These are phyloP conservation scores for Entomortierella beljakovae DNA, from an alignment of 192 early-diverging fungal species.

Conservation along the genomic window DNA sequence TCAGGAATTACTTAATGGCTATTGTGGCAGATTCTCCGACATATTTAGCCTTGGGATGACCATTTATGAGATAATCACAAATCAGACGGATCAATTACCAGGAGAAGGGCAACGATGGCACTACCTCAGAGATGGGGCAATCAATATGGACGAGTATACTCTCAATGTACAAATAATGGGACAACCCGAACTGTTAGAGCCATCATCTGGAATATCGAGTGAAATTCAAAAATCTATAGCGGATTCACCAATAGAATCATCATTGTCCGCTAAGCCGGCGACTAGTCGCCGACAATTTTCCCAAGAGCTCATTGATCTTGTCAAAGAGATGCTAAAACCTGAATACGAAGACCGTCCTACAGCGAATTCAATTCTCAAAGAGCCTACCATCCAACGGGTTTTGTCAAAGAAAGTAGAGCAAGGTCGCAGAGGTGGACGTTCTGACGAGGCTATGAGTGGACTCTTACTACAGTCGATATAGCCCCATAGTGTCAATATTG, in stretches of 20 bases:
- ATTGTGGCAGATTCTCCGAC: slow-evolving; percentile 84
- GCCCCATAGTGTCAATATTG: too few relatives aligned
- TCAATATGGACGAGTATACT: slow-evolving; percentile 35
- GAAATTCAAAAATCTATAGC: background rate
- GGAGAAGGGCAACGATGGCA: slow-evolving; percentile 92
- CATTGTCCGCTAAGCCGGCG: background rate
- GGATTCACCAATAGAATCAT: background rate
- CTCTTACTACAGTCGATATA: slow-evolving; percentile 43
- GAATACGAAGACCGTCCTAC: slow-evolving; percentile 23
- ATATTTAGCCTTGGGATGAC: slow-evolving; percentile 95
- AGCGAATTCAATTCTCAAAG: slow-evolving; percentile 13
- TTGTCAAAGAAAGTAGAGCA: slow-evolving; percentile 3
- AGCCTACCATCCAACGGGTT: slow-evolving; percentile 9
- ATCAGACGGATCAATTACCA: slow-evolving; percentile 78
- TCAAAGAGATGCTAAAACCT: slow-evolving; percentile 38
- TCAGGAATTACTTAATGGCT: slow-evolving; percentile 80
- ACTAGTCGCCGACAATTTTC: slow-evolving; percentile 19
- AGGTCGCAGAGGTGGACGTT: background rate
- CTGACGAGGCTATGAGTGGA: slow-evolving; percentile 44
- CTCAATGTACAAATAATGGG: background rate
- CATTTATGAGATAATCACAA: slow-evolving; percentile 86
- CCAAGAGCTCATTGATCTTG: slow-evolving; percentile 7
- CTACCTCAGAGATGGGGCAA: slow-evolving; percentile 79
- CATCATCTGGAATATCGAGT: background rate
- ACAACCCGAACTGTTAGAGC: background rate